phyloP scores from a whole-genome alignment of 768 basidiomycete species.

The Scleroderma bovista region DNA sequence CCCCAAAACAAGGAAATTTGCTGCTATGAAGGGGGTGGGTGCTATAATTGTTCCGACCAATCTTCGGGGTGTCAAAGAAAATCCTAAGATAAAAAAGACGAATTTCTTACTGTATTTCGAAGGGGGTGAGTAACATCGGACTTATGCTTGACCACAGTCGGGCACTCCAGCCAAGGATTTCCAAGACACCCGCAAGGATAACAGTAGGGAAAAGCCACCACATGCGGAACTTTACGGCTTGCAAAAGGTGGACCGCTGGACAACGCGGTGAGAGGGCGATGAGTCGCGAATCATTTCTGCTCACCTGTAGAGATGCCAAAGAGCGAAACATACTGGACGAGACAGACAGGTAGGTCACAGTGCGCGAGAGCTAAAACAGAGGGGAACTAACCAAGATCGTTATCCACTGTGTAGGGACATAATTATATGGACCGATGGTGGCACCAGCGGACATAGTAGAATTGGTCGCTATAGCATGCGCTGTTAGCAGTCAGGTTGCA shows the following conservation, averaged over 20 bases:
- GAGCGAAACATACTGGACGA: not conserved
- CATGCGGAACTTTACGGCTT: constrained; percentile 38
- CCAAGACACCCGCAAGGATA: constrained; percentile 42
- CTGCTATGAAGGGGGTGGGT: constrained; percentile 54
- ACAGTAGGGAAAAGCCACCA: constrained; percentile 53
- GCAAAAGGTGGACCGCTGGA: constrained; percentile 41
- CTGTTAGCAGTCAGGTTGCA: not conserved
- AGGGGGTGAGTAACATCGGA: constrained; percentile 22
- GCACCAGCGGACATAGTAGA: not conserved
- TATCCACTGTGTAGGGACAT: not conserved
- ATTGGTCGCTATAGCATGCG: not conserved
- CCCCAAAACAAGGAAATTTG: constrained; percentile 49
- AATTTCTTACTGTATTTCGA: constrained; percentile 39
- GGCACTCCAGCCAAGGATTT: constrained; percentile 51
- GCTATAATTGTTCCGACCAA: constrained; percentile 42
- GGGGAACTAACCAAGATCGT: not conserved
- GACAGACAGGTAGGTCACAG: not conserved
- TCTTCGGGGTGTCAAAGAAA: constrained; percentile 3
- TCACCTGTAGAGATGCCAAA: not conserved
- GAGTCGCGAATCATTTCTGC: too few species aligned
- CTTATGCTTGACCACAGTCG: constrained; percentile 44
- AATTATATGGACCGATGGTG: not conserved
- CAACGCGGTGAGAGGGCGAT: not conserved
- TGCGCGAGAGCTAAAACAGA: not conserved
- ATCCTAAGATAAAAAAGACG: too few species aligned